These are phyloP conservation scores for Aspergillus indologenus DNA, from an alignment of 495 filamentous ascomycete species.

Conservation along the genomic window DNA sequence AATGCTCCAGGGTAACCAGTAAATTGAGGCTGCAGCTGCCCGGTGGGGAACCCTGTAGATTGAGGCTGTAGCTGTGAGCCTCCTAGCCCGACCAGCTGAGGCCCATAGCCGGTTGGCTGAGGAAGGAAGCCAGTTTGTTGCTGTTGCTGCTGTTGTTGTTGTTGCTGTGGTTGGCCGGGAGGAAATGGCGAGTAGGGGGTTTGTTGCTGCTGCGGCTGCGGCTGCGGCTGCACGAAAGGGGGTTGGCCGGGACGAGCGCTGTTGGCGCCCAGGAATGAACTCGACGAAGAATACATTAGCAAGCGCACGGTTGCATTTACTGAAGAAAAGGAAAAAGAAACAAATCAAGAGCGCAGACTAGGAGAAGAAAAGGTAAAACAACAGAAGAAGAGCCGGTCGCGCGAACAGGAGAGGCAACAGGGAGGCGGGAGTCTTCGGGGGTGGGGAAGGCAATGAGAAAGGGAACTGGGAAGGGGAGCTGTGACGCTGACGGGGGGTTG, in stretches of 20 bases:
- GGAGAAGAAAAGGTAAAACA: conserved; percentile 14
- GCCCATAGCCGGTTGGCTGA: conserved; percentile 53
- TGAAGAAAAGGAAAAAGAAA: conserved; percentile 18
- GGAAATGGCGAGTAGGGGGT: conserved; percentile 47
- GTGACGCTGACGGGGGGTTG: background rate
- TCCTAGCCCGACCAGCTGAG: conserved; percentile 53
- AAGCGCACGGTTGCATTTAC: conserved; percentile 29
- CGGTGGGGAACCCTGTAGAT: conserved; percentile 56
- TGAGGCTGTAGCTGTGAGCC: conserved; percentile 50
- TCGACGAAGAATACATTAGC: conserved; percentile 84
- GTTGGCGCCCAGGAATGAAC: conserved; percentile 75
- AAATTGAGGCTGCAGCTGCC: conserved; percentile 61
- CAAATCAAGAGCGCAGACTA: conserved; percentile 16
- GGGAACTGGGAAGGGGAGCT: background rate
- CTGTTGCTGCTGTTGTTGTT: conserved; percentile 56
- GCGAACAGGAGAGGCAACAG: background rate
- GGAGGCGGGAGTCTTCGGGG: too few relatives aligned
- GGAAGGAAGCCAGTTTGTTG: conserved; percentile 51
- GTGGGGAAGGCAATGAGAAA: too few relatives aligned
- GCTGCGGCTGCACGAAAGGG: conserved; percentile 48
- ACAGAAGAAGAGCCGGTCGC: conserved; percentile 12
- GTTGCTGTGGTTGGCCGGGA: conserved; percentile 51
- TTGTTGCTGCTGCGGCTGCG: too few relatives aligned
- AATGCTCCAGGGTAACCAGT: conserved; percentile 51
- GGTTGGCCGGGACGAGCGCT: conserved; percentile 67